Percentiles rank a stretch among this genome's conserved stretches.
These are phyloP conservation scores for Neonectria hederae DNA, from an alignment of 2,329 filamentous ascomycete species.

Conservation along the genomic window DNA sequence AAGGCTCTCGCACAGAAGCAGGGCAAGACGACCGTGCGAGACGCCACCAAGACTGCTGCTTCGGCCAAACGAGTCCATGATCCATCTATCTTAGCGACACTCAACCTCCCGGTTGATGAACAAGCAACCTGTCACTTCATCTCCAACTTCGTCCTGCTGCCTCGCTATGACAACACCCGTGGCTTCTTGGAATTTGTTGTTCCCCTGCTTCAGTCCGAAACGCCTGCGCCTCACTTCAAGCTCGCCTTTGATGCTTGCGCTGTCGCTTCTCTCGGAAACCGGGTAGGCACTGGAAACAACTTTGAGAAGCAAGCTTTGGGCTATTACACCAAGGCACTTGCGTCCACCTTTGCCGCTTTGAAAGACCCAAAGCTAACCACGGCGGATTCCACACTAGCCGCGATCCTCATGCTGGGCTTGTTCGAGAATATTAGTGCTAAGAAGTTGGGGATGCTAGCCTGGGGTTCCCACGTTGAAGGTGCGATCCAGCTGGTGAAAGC, in stretches of 20 bases:
- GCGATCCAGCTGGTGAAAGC: constrained; percentile 69
- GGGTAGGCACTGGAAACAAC: constrained; percentile 48
- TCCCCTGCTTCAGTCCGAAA: constrained; percentile 61
- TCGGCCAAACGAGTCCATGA: constrained; percentile 32
- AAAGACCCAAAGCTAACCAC: constrained; percentile 59
- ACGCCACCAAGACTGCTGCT: constrained; percentile 24
- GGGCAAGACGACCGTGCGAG: constrained; percentile 36
- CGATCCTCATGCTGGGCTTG: constrained; percentile 67
- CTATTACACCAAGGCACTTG: constrained; percentile 65
- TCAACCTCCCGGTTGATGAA: constrained; percentile 61
- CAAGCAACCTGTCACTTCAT: constrained; percentile 69
- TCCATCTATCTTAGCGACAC: constrained; percentile 42
- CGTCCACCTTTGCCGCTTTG: constrained; percentile 62
- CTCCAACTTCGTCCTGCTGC: constrained; percentile 67
- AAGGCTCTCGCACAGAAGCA: constrained; percentile 54
- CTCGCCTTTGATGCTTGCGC: constrained; percentile 69
- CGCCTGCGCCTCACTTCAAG: constrained; percentile 58
- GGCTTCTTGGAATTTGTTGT: constrained; percentile 69
- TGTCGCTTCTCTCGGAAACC: constrained; percentile 65
- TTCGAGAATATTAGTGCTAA: constrained; percentile 69
- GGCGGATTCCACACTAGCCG: constrained; percentile 66
- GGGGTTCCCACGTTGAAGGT: constrained; percentile 72
- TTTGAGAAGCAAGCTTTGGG: constrained; percentile 55
- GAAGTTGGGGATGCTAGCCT: constrained; percentile 64
- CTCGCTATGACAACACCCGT: constrained; percentile 58